Evolutionary conservation across 495 filamentous ascomycete genomes (phyloP).

Genomic region (Schizothecium vesticola): DNA sequence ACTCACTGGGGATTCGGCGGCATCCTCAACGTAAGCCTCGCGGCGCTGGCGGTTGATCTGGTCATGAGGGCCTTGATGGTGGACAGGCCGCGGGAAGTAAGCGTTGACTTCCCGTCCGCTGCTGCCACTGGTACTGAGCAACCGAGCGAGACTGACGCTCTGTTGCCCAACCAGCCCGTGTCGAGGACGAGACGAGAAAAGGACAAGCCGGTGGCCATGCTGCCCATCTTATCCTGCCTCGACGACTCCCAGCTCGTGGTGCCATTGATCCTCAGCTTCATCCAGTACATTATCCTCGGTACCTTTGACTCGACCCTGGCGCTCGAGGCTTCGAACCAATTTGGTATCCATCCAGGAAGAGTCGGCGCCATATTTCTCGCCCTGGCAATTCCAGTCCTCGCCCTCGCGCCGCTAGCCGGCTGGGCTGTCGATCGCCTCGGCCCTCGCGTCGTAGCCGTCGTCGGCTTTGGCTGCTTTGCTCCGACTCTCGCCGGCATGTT

Average conservation of each 20-base stretch:
- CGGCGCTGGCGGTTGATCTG: conserved; percentile 5
- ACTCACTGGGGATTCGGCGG: conserved; percentile 8
- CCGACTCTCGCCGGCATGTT: conserved; percentile 1
- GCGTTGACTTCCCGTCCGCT: not conserved
- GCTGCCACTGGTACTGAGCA: not conserved
- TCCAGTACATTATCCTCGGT: conserved; percentile 9
- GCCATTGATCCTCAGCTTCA: conserved; percentile 3
- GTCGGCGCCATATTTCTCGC: conserved; percentile 9
- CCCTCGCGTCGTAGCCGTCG: not conserved
- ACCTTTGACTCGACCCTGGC: conserved; percentile 9
- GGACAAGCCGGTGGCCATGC: not conserved
- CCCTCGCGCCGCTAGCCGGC: not conserved
- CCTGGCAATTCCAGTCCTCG: conserved; percentile 1
- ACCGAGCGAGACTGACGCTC: not conserved
- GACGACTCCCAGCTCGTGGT: conserved; percentile 5
- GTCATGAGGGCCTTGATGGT: conserved; percentile 12
- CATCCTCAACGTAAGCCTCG: conserved; percentile 7
- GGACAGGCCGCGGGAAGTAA: not conserved
- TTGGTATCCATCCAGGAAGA: not conserved
- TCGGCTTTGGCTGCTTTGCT: conserved; percentile 2
- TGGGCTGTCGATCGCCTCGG: conserved; percentile 12
- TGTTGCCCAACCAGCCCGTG: not conserved
- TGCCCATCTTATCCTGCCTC: conserved; percentile 11
- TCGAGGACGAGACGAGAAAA: not conserved
- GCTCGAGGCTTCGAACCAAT: not conserved